These are phyloP conservation scores for Penicillium sp. DNA, from an alignment of 2,329 filamentous ascomycete genomes.

Conservation along the genomic window DNA sequence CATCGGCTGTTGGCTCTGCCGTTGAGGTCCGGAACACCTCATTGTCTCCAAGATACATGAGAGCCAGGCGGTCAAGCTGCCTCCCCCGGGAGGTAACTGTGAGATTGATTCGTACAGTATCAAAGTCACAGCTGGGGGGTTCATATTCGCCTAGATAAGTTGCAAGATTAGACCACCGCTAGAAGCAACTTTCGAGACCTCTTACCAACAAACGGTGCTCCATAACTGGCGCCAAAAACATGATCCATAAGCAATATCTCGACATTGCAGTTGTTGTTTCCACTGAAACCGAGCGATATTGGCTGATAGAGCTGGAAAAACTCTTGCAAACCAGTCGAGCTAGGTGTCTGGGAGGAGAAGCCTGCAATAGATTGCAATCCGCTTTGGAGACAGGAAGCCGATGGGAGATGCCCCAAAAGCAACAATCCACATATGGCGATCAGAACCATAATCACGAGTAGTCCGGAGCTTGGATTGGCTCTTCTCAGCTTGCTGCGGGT, in stretches of 20 bases:
- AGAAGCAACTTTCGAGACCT: background rate
- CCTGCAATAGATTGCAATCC: background rate
- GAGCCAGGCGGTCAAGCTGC: conserved; percentile 73
- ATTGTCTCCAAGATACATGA: conserved; percentile 73
- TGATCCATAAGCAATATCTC: conserved; percentile 65
- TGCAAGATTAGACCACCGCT: background rate
- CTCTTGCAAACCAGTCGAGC: conserved; percentile 46
- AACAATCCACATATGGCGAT: background rate
- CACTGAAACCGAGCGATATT: conserved; percentile 51
- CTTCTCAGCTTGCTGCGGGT: background rate
- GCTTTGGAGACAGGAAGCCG: background rate
- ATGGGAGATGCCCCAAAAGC: background rate
- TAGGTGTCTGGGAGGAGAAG: background rate
- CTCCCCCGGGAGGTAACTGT: conserved; percentile 69
- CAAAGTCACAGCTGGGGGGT: conserved; percentile 69
- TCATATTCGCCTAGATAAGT: conserved; percentile 56
- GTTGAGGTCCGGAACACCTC: conserved; percentile 85
- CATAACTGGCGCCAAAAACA: conserved; percentile 71
- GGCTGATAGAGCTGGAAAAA: conserved; percentile 71
- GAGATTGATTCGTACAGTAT: conserved; percentile 72
- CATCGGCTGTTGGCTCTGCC: conserved; percentile 69
- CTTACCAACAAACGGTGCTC: conserved; percentile 69
- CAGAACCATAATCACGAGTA: background rate
- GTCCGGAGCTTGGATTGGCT: background rate
- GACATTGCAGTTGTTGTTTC: conserved; percentile 23